These are phyloP conservation scores for Capsella rubella DNA, from an alignment of 441 rosid species.

Conservation along the genomic window DNA sequence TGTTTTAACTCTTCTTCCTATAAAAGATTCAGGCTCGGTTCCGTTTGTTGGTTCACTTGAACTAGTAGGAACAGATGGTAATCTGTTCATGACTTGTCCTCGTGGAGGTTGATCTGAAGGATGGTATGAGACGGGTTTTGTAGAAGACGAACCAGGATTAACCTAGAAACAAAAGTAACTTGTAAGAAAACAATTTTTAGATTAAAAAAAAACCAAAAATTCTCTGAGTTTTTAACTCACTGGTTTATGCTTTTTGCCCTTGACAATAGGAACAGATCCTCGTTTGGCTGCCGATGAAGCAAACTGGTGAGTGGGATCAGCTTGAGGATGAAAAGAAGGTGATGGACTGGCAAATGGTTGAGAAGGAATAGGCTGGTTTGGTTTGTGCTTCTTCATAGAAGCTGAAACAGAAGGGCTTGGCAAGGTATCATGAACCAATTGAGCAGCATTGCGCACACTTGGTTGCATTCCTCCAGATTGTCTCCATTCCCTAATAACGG, in stretches of 20 bases:
- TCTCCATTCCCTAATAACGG: constrained; percentile 69
- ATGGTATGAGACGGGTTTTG: constrained; percentile 53
- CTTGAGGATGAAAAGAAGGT: constrained; percentile 60
- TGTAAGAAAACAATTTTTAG: neutral
- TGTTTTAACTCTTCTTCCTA: constrained; percentile 69
- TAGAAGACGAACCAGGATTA: constrained; percentile 52
- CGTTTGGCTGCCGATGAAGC: constrained; percentile 51
- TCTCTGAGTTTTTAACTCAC: constrained; percentile 46
- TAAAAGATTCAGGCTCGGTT: constrained; percentile 49
- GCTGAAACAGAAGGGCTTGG: constrained; percentile 70
- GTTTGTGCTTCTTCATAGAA: constrained; percentile 68
- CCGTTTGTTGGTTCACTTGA: constrained; percentile 54
- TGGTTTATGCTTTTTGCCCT: constrained; percentile 58
- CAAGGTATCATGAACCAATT: constrained; percentile 53
- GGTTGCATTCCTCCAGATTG: constrained; percentile 60
- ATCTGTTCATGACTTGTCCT: constrained; percentile 54
- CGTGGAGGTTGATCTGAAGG: constrained; percentile 58
- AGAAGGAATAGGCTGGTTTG: constrained; percentile 53
- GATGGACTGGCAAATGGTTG: constrained; percentile 49
- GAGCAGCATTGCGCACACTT: constrained; percentile 50
- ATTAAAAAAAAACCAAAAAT: neutral
- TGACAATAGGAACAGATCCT: constrained; percentile 48
- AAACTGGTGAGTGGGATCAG: constrained; percentile 48
- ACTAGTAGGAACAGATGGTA: constrained; percentile 53
- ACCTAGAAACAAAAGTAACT: constrained; percentile 41